These are phyloP conservation scores for Linderniella brevidens DNA, from an alignment of 257 asterid genomes.

Conservation along the genomic window DNA sequence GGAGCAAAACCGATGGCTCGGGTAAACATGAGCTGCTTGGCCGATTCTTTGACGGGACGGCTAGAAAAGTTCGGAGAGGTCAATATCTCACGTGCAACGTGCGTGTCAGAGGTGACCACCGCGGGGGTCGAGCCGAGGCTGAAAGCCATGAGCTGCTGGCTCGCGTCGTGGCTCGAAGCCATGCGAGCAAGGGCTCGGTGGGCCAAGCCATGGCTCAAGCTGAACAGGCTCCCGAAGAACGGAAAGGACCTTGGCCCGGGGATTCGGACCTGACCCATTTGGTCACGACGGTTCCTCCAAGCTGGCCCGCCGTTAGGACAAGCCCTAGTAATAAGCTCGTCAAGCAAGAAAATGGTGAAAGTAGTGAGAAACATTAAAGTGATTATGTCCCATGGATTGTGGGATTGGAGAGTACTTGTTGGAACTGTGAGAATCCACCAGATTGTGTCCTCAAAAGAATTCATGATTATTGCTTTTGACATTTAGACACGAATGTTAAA, in stretches of 20 bases:
- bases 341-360: too few species aligned
- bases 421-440: too few species aligned
- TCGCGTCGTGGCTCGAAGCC: neutral
- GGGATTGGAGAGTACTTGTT: too few species aligned
- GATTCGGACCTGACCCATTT: neutral
- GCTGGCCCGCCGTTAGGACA: slow-evolving; percentile 2
- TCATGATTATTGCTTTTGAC: too few species aligned
- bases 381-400: too few species aligned
- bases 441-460: too few species aligned
- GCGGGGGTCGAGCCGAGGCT: slow-evolving; percentile 3
- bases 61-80: neutral
- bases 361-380: too few species aligned
- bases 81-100: neutral
- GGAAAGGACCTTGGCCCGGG: slow-evolving; percentile 4
- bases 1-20: slow-evolving; percentile 5
- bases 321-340: neutral
- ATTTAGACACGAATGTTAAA: too few species aligned
- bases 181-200: slow-evolving; percentile 2
- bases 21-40: neutral
- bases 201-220: slow-evolving; percentile 1
- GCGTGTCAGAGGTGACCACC: slow-evolving; percentile 3
- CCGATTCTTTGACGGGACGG: slow-evolving; percentile 3
- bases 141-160: slow-evolving; percentile 2
- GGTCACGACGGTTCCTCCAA: slow-evolving; percentile 2
- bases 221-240: slow-evolving; percentile 2